Base-by-base conservation (phyloP, 2,329 filamentous ascomycete genomes). In the Colletotrichum agaves region DNA sequence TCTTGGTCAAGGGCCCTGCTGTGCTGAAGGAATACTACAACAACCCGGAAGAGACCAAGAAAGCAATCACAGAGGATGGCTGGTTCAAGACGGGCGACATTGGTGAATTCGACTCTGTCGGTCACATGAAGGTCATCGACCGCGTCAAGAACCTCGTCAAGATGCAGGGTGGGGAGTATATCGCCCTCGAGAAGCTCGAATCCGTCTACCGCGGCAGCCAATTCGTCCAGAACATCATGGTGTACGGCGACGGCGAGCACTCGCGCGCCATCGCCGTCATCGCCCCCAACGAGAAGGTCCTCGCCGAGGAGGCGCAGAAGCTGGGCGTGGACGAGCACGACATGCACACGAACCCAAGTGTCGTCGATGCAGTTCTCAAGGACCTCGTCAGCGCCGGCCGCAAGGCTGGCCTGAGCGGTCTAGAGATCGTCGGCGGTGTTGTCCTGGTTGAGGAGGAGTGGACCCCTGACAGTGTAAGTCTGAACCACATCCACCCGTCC, bases 81-180 rank as follows among this genome's bases (percentile, higher is more conserved):
- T 98, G 96, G 96, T 98, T 98, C 87, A 95, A 92, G 86, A 97
- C 94, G 15, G 95, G 95, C 69, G 95, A 98, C 75, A 96, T 98
- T 78, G 95, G 95, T 74, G 93, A 98, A 78, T 96, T 95, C 74
- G 90, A 95, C 78, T 77, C 83, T 49, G 85, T 91, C 69, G 95
- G 95, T 47, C 92, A 97, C 78, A 81, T 98, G 72, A 88, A 86
- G 73, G 91, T 98, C 77, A 94, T 98, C 76, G 95, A 98, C 79
- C 93, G 95, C 73, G 94, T 97, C 88, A 98, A 98, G 90, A 98
- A 98, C 81, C 84, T 98, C 63, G 93, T 98, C 80, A 98, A 98
- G 89, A 94, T 96, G 71, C 88, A 93, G 71, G 94, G 94, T 69
- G 95, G 95, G 73, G 95, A 98, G 84, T 98, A 98, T 80, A 97